A percentile compares a stretch with the other conserved stretches of the same genome.
These are phyloP conservation scores for Lignosus rhinocerotis DNA, from an alignment of 1,284 basidiomycete species.

Conservation along the genomic window DNA sequence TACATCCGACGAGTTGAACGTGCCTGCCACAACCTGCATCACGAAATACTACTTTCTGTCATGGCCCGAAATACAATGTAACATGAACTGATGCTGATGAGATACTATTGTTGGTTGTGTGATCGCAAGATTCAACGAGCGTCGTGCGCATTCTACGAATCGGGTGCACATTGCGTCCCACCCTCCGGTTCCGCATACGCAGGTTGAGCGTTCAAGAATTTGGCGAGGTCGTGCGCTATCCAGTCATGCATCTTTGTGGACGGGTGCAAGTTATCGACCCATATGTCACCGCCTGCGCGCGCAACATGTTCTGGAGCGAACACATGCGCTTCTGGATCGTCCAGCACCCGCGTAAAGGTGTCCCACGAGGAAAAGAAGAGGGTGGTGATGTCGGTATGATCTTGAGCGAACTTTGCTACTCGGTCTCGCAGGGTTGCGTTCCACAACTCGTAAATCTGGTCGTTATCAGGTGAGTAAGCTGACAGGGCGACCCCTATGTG, in stretches of 20 bases:
- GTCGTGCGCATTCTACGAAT: not conserved
- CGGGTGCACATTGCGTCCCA: not conserved
- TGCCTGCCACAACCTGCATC: no score
- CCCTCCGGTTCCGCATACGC: not conserved
- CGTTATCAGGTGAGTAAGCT: not conserved
- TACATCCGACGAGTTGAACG: no score
- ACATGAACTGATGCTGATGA: no score
- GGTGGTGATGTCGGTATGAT: conserved; percentile 45
- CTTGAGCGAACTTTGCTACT: conserved; percentile 37
- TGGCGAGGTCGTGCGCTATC: conserved; percentile 28
- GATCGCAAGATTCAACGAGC: not conserved
- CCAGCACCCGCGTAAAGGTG: conserved; percentile 47
- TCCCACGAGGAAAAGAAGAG: conserved; percentile 51
- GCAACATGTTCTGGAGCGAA: conserved; percentile 39
- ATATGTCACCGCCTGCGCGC: conserved; percentile 41
- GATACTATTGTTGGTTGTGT: no score
- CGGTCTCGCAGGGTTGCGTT: conserved; percentile 40
- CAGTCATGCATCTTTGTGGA: conserved; percentile 31
- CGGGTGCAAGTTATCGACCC: conserved; percentile 46
- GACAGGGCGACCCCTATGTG: no score
- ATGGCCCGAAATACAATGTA: no score
- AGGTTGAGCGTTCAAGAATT: conserved; percentile 24
- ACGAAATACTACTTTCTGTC: no score
- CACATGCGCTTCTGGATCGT: conserved; percentile 44
- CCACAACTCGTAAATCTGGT: conserved; percentile 39